Evolutionary conservation across 371 early-diverging fungal genomes (phyloP).

Genomic region (Smittium culicis): DNA sequence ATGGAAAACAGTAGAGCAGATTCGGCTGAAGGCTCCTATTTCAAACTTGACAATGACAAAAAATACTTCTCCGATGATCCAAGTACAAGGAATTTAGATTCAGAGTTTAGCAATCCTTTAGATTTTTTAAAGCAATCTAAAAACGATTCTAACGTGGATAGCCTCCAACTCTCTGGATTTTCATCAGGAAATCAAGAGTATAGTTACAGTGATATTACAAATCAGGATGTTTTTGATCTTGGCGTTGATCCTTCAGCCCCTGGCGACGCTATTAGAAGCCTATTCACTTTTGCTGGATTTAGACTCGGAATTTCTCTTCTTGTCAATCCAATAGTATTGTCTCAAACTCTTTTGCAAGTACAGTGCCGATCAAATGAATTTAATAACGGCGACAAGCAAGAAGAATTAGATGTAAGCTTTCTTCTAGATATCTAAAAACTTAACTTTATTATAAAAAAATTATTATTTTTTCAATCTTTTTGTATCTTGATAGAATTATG

Average conservation of each 20-base stretch:
- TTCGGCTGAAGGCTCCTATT: too few relatives aligned
- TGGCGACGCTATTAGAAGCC: slow-evolving; percentile 33
- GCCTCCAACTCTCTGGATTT: background rate
- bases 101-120: background rate
- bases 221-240: background rate
- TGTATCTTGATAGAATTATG: background rate
- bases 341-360: slow-evolving; percentile 61
- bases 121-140: background rate
- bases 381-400: background rate
- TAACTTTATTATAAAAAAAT: background rate
- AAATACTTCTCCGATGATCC: slow-evolving; percentile 2
- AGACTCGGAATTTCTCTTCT: slow-evolving; percentile 49
- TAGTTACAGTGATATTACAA: background rate
- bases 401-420: background rate
- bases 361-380: slow-evolving; percentile 54
- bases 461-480: slow-evolving; percentile 1
- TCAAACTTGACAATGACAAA: too few relatives aligned
- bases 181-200: background rate
- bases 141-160: background rate
- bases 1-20: too few relatives aligned
- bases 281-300: slow-evolving; percentile 44
- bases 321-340: slow-evolving; percentile 58
- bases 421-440: background rate
- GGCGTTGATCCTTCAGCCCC: background rate
- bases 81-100: background rate